A percentile compares a stretch with the other conserved stretches of the same genome.
phyloP scores from a whole-genome alignment of 148 eudicot species.

The Rhododendron henanense region DNA sequence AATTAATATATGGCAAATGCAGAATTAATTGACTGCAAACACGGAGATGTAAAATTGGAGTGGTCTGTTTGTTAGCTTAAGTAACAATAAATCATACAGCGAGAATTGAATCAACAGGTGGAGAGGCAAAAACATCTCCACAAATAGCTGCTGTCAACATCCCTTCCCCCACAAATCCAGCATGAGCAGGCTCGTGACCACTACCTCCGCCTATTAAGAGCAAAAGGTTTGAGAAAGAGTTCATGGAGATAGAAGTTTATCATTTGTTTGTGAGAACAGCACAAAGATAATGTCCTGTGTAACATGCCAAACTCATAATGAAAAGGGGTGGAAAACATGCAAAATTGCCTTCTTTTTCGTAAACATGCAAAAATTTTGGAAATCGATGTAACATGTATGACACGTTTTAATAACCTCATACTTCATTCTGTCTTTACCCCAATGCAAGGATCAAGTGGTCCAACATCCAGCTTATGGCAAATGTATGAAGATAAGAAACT shows the following conservation, averaged over 20 bases:
- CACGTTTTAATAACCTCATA: background rate
- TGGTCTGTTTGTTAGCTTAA: background rate
- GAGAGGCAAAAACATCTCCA: slow-evolving; percentile 97
- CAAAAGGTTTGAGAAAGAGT: background rate
- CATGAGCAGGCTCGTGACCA: slow-evolving; percentile 99
- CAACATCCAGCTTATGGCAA: background rate
- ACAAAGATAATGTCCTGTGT: background rate
- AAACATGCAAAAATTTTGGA: background rate
- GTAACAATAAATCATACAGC: slow-evolving; percentile 57
- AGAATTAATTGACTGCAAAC: background rate
- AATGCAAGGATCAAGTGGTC: background rate
- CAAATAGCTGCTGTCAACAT: slow-evolving; percentile 98
- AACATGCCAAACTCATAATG: background rate
- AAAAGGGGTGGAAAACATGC: background rate
- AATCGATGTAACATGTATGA: background rate
- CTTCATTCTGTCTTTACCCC: background rate
- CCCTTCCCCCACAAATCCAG: slow-evolving; percentile 97
- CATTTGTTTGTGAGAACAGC: background rate
- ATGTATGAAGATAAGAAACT: background rate
- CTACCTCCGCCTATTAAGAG: slow-evolving; percentile 80
- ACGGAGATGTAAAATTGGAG: background rate
- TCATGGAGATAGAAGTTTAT: background rate
- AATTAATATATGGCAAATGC: slow-evolving; percentile 11
- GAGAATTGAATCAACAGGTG: slow-evolving; percentile 79
- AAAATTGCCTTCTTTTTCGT: background rate